Evolutionary conservation across 2,329 filamentous ascomycete species (phyloP).

Genomic region (Apiospora pterosperma): DNA sequence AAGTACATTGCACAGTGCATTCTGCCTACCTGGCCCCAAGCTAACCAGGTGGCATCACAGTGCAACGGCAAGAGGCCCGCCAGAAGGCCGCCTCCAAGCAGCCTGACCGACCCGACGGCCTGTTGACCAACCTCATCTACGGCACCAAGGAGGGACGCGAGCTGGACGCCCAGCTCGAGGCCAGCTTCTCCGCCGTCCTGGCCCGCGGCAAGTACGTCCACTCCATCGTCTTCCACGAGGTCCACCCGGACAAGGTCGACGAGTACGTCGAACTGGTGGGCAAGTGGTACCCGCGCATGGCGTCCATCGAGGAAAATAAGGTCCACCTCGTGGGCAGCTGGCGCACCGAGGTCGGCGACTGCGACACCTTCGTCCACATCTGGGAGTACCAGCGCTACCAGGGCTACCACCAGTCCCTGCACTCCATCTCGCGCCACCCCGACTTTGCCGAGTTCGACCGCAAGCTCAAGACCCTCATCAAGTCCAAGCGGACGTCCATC

Average conservation of each 20-base stretch:
- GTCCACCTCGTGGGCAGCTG: constrained; percentile 96
- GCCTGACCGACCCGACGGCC: constrained; percentile 63
- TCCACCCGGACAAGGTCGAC: constrained; percentile 92
- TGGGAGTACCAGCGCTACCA: constrained; percentile 99
- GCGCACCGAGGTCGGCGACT: constrained; percentile 96
- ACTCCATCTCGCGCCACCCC: constrained; percentile 78
- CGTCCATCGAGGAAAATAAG: constrained; percentile 79
- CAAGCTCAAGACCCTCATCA: constrained; percentile 83
- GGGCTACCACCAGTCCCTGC: constrained; percentile 88
- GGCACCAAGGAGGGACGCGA: constrained; percentile 93
- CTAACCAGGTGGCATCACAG: constrained; percentile 39
- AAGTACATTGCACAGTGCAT: constrained; percentile 40
- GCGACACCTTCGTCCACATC: constrained; percentile 97
- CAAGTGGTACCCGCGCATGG: constrained; percentile 89
- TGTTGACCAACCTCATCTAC: constrained; percentile 87
- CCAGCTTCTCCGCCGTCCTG: constrained; percentile 91
- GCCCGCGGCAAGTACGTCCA: constrained; percentile 98
- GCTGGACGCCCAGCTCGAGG: constrained; percentile 92
- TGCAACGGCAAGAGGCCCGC: constrained; percentile 39
- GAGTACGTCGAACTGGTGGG: constrained; percentile 91
- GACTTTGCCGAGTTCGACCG: constrained; percentile 80
- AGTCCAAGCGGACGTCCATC: constrained; percentile 78
- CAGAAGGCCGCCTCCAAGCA: constrained; percentile 52
- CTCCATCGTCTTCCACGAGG: constrained; percentile 93
- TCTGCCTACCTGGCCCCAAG: constrained; percentile 46